Conservation (phyloP, 108 stramenopile genomes). For the Fragilaria crotonensis region DNA sequence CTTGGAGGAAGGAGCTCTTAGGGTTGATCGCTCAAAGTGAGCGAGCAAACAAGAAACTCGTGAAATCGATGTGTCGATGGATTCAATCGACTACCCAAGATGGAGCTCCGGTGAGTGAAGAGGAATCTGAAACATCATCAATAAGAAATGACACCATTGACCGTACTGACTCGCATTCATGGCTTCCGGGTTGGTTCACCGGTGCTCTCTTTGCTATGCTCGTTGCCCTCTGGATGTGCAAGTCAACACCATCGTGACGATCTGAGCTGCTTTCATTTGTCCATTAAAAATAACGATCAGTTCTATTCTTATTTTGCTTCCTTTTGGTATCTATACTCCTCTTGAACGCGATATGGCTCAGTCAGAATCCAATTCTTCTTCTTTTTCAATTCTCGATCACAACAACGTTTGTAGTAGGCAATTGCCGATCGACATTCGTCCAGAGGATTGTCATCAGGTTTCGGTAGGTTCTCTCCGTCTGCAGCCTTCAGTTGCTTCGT, state of each 20-base stretch:
- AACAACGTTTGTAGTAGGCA: conserved; percentile 77
- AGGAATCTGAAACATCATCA: too few species aligned
- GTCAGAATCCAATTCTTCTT: conserved; percentile 81
- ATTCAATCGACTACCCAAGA: conserved; percentile 38
- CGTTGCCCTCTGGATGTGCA: too few species aligned
- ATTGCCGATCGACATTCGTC: conserved; percentile 68
- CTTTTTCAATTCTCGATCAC: conserved; percentile 78
- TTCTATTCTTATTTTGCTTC: conserved; percentile 2
- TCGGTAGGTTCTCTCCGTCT: conserved; percentile 21
- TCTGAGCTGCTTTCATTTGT: too few species aligned
- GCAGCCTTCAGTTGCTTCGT: conserved; percentile 22
- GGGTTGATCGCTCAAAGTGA: background rate
- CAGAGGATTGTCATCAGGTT: conserved; percentile 66
- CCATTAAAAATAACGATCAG: background rate
- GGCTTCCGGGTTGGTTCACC: too few species aligned
- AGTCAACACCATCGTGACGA: too few species aligned
- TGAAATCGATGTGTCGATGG: conserved; percentile 47
- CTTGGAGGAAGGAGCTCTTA: background rate
- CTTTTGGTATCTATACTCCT: conserved; percentile 78
- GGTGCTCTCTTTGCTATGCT: too few species aligned
- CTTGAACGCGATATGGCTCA: conserved; percentile 82
- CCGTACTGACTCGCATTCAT: too few species aligned
- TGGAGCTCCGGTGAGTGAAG: conserved; percentile 18
- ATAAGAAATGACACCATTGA: too few species aligned
- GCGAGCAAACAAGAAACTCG: conserved; percentile 37